A percentile compares a stretch with the other conserved stretches of the same genome.
Evolutionary conservation across 495 filamentous ascomycete species (phyloP).

Genomic region (Neurospora pannonica): DNA sequence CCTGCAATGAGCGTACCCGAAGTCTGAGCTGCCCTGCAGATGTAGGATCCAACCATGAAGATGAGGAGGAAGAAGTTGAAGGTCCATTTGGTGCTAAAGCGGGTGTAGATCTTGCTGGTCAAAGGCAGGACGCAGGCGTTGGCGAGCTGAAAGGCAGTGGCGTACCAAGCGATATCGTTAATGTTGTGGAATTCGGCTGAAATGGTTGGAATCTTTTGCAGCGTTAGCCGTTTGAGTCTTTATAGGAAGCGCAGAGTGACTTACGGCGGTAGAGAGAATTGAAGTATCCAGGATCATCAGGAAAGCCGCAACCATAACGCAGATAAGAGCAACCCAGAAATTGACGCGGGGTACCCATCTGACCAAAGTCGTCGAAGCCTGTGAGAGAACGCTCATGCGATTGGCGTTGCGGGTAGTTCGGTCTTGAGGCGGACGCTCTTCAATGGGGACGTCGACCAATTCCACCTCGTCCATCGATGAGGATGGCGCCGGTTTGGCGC

Average conservation of each 20-base stretch:
- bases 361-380: background rate
- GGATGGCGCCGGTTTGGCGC: background rate
- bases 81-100: slow-evolving; percentile 34
- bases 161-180: slow-evolving; percentile 44
- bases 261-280: slow-evolving; percentile 39
- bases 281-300: slow-evolving; percentile 42
- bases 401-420: background rate
- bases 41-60: slow-evolving; percentile 38
- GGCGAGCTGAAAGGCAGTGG: slow-evolving; percentile 42
- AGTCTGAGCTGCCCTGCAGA: slow-evolving; percentile 41
- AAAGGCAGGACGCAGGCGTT: slow-evolving; percentile 40
- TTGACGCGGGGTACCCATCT: slow-evolving; percentile 1
- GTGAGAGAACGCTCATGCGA: background rate
- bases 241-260: background rate
- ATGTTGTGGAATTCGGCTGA: slow-evolving; percentile 39
- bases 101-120: slow-evolving; percentile 42
- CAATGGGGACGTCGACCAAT: background rate
- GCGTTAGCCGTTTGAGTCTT: background rate
- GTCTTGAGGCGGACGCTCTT: background rate
- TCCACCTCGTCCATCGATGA: background rate
- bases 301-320: slow-evolving; percentile 31
- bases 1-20: slow-evolving; percentile 44
- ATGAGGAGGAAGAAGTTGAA: slow-evolving; percentile 30
- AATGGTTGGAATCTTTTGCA: slow-evolving; percentile 32
- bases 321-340: slow-evolving; percentile 3